Percentiles rank a stretch among this genome's conserved stretches.
phyloP scores from a whole-genome alignment of 1,284 basidiomycete genomes.

The Farysia itapuensis region DNA sequence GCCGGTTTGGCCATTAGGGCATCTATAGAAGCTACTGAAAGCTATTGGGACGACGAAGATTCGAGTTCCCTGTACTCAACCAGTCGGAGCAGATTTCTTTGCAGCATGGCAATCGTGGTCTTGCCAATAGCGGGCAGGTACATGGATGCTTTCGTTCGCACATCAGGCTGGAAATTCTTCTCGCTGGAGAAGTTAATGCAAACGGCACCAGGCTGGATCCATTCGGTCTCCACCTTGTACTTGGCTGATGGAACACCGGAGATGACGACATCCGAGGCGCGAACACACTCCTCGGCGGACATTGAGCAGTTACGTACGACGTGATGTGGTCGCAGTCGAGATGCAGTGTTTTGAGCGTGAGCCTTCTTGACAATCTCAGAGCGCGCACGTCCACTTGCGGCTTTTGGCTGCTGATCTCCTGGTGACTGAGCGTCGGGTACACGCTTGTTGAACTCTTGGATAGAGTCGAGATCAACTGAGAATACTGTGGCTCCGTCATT shows the following conservation, averaged over 20 bases:
- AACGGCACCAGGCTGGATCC: slow-evolving; percentile 87
- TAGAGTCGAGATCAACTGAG: slow-evolving; percentile 89
- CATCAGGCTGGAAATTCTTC: slow-evolving; percentile 93
- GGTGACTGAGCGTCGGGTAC: slow-evolving; percentile 9
- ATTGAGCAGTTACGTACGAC: slow-evolving; percentile 64
- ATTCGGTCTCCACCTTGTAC: slow-evolving; percentile 86
- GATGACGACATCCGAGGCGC: slow-evolving; percentile 52
- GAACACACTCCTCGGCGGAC: slow-evolving; percentile 46
- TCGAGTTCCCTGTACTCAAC: slow-evolving; percentile 48
- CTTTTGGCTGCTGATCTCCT: slow-evolving; percentile 4
- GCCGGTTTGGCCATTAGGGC: too few relatives aligned
- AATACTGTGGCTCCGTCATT: slow-evolving; percentile 95
- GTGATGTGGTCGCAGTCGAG: slow-evolving; percentile 69
- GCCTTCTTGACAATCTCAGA: slow-evolving; percentile 59
- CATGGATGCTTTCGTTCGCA: slow-evolving; percentile 71
- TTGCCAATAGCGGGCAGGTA: slow-evolving; percentile 81
- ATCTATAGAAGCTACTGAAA: too few relatives aligned
- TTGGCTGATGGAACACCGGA: slow-evolving; percentile 64
- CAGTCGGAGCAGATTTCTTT: slow-evolving; percentile 76
- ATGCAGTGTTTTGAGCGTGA: slow-evolving; percentile 65
- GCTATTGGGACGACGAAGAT: too few relatives aligned
- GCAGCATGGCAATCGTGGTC: slow-evolving; percentile 93
- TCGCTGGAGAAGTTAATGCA: slow-evolving; percentile 92
- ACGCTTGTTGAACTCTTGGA: slow-evolving; percentile 67
- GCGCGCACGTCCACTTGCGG: slow-evolving; percentile 18